These are phyloP conservation scores for Akanthomyces uredinophilus DNA, from an alignment of 2,329 filamentous ascomycete species.

Conservation along the genomic window DNA sequence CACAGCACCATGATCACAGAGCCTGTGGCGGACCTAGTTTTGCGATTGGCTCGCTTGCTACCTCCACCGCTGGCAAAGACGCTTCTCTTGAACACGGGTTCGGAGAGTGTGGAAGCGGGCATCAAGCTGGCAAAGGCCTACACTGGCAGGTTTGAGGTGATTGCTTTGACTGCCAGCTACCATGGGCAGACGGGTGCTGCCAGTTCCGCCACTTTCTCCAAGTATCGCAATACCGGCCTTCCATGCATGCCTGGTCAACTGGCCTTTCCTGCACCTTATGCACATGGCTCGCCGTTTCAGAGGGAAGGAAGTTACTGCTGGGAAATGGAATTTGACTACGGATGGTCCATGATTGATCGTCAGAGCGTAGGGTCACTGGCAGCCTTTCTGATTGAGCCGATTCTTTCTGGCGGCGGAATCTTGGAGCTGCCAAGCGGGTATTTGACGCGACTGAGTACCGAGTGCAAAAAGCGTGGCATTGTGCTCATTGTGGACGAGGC, in stretches of 20 bases:
- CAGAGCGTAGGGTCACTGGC: constrained; percentile 56
- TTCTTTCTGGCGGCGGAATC: constrained; percentile 51
- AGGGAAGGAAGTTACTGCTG: constrained; percentile 50
- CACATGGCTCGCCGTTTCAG: constrained; percentile 57
- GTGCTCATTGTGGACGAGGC: constrained; percentile 57
- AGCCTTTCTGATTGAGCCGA: constrained; percentile 58
- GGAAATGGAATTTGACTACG: constrained; percentile 56
- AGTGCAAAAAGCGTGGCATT: constrained; percentile 51
- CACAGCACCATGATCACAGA: constrained; percentile 49
- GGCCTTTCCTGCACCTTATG: constrained; percentile 54
- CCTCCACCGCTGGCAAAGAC: constrained; percentile 40
- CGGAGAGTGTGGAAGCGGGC: constrained; percentile 53
- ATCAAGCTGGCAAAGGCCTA: constrained; percentile 59
- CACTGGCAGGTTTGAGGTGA: constrained; percentile 60
- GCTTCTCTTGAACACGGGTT: constrained; percentile 50
- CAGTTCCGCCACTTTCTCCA: constrained; percentile 47
- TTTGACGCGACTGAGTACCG: constrained; percentile 42
- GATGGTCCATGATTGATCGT: constrained; percentile 48
- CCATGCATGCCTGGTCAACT: constrained; percentile 44
- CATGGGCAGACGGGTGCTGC: constrained; percentile 56
- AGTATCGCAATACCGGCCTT: constrained; percentile 45
- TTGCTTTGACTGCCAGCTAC: constrained; percentile 53
- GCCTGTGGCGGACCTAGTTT: constrained; percentile 49
- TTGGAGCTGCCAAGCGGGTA: constrained; percentile 51
- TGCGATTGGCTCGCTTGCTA: constrained; percentile 38